Evolutionary conservation across 805 yeast species (phyloP), one percentile per base, ranked within the genome.

Genomic region (Barnettozyma salicaria): DNA sequence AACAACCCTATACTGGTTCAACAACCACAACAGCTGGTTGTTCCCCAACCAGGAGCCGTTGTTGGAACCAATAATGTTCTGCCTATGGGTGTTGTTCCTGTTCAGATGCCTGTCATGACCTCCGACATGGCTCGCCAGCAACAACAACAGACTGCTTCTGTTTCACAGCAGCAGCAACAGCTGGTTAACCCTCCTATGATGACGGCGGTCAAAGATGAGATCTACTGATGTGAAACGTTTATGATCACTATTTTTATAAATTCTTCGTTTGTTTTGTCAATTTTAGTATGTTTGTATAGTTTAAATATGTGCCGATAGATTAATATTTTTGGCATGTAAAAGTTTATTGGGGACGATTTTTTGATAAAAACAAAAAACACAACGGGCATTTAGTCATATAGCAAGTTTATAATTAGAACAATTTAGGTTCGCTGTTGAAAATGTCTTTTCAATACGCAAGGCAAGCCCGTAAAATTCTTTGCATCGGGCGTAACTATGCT

Each of bases 401-500:
- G n/a, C n/a, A n/a, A n/a, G n/a, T n/a, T n/a, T n/a, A n/a, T n/a
- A 22, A 8, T 22, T 12, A 12, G 8, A 11, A 13, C 19, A 29
- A 7, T 8, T 18, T 32, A 8, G 11, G n/a, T n/a, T n/a, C n/a
- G n/a, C n/a, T n/a, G n/a, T n/a, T n/a, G n/a, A n/a, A n/a, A 26
- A 39, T 44, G 46, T 42, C 55, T 6, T 39, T 47, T 34, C 58
- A 64, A 21, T 83, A 80, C 56, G 63, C 79, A 28, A 76, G 73
- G 39, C 53, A 64, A 14, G 88, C 86, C 3, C 71, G 80, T 25
- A 92, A 92, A 63, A 75, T 90, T 53, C 73, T 92, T 13, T 92
- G 98, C 61, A 90, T 92, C 48, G 99, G 98, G 30, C 80, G 98
- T 52, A 92, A 92, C 62, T 92, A 88, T 58, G 94, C 87, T n/a